Base-by-base conservation (phyloP, 1,284 basidiomycete species). In the Apiotrichum siamense region DNA sequence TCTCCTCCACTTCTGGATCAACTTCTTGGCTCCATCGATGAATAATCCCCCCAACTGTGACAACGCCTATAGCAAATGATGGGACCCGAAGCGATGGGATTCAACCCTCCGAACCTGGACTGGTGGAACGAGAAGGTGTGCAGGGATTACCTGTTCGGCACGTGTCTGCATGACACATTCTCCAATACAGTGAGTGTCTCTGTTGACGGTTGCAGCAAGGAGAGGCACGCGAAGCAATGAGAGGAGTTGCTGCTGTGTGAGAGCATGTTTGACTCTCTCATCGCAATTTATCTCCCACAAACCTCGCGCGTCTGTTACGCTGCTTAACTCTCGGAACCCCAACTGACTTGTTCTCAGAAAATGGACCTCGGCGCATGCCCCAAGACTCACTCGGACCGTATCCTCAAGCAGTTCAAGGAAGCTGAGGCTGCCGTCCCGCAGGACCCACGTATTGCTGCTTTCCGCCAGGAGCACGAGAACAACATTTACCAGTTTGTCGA, bases 61-160 rank as follows among this genome's bases (percentile, higher is more conserved):
- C 38, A 26, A 12, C 15, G 1, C 47, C 13, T 37, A 39, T 66
- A 93, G 88, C 91, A 93, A 92, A 93, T 96, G 90, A 94, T 96
- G 91, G 91, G 91, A n/a, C 88, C 90, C 38, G 93, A 97, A 76
- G 90, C 93, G 15, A 94, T 97, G 89, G 92, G 92, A 62, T 85
- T 92, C 45, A 84, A 88, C 42, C 89, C 89, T 62, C 84, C 87
- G 60, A 92, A 97, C 75, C 79, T 97, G 57, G 84, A 87, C 56
- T 97, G 96, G 86, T 88, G 86, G 53, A 90, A 96, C 74, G 89
- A 92, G 64, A 97, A 97, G 80, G 96, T 98, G n/a, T 98, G 96
- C 81, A 82, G 89, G 67, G 97, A 98, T 77, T 98, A 92, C 78
- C 78, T 98, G 25, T 98, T 96, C 66, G 96, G 96, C 48, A 93